These are phyloP conservation scores for Jaltomata sinuosa DNA, from an alignment of 257 asterid genomes.

Conservation along the genomic window DNA sequence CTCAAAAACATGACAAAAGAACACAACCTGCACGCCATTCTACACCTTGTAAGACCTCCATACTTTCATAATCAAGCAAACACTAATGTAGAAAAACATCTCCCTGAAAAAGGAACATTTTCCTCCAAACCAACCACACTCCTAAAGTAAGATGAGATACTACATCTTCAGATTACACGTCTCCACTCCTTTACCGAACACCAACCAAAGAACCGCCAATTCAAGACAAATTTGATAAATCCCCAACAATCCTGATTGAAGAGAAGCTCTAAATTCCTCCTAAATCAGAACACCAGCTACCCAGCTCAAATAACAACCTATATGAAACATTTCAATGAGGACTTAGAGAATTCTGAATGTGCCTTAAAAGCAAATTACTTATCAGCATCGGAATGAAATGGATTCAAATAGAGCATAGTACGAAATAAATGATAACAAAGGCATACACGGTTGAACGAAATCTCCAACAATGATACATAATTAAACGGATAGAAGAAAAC, in stretches of 20 bases:
- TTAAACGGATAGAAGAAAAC: not conserved
- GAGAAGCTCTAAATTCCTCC: not conserved
- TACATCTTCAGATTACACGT: not conserved
- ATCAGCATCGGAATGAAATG: not conserved
- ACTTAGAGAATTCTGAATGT: not conserved
- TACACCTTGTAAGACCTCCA: not conserved
- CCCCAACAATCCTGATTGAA: not conserved
- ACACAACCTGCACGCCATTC: not conserved
- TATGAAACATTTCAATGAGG: not conserved
- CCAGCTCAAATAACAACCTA: not conserved
- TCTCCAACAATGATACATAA: not conserved
- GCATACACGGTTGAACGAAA: not conserved
- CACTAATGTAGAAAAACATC: not conserved
- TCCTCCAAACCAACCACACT: not conserved
- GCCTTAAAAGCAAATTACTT: not conserved
- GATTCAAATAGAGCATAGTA: not conserved
- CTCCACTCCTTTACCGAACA: not conserved
- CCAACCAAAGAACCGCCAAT: not conserved
- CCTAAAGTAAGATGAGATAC: not conserved
- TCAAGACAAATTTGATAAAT: not conserved
- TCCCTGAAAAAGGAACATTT: not conserved
- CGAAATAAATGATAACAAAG: not conserved
- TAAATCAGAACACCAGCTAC: not conserved
- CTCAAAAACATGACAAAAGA: not conserved
- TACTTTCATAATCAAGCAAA: not conserved